Evolutionary conservation across 2,329 filamentous ascomycete species (phyloP), one percentile per base, ranked within the genome.

Genomic region (Aspergillus hortae): DNA sequence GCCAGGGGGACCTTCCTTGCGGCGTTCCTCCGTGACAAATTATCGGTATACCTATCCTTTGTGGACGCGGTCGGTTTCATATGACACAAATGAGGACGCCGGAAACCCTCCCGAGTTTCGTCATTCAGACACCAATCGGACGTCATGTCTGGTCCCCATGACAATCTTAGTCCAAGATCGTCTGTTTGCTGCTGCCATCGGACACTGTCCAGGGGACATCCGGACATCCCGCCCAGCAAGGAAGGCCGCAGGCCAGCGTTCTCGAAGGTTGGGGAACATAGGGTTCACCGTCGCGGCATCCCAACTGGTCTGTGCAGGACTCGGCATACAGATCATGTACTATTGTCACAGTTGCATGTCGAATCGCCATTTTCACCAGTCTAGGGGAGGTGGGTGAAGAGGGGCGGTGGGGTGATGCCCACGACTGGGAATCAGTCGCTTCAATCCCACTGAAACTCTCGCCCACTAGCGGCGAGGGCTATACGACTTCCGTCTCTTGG

Each of bases 111-210:
- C 40, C 4, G 40, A 42, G 15, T 42, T 17, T 42, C 40, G 40
- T 42, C 40, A 42, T 42, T 42, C 40, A n/a, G 23, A 42, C 40
- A 12, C 40, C 40, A 42, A 42, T 42, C 40, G 40, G 40, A 42
- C 40, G 40, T 42, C 40, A 42, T 42, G 40, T 4, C 15, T 42
- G 40, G 15, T 42, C 35, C 35, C 35, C 35, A 38, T 38, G n/a
- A n/a, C 35, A 38, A 30, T 30, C 27, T 30, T 30, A 30, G 7
- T 1, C 35, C 14, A 6, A 6, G 9, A 38, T 38, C 35, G 15
- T 38, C 35, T 38, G 14, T 38, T 17, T 38, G 27, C 7, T 30
- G 9, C 27, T 10, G 9, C 27, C 7, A 2, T 30, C 27, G 19
- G 19, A 19, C 19, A 19, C 19, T 19, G 19, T 19, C 19, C 19